phyloP scores from a whole-genome alignment of 371 early-diverging fungal species.

The Mortierella sp. region DNA sequence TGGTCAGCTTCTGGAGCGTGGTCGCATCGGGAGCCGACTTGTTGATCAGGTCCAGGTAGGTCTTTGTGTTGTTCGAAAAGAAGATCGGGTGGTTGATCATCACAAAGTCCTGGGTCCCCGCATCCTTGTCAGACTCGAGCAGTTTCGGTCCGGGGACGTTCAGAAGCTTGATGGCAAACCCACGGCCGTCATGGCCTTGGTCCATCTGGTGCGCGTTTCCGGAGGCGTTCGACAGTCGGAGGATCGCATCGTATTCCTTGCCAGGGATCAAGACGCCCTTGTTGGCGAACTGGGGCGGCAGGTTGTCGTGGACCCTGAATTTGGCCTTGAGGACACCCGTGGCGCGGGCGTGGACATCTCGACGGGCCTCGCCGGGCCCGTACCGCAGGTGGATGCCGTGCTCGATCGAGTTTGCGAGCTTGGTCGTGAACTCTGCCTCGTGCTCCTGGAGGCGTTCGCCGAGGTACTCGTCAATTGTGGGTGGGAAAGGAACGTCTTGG shows the following conservation, averaged over 20 bases:
- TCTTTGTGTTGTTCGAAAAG: constrained; percentile 25
- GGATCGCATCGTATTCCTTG: constrained; percentile 36
- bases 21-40: constrained; percentile 13
- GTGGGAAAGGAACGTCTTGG: constrained; percentile 43
- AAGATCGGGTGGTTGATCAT: constrained; percentile 46
- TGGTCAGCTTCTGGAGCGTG: constrained; percentile 23
- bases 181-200: constrained; percentile 22
- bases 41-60: constrained; percentile 23
- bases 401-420: constrained; percentile 34
- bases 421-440: constrained; percentile 27
- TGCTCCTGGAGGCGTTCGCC: constrained; percentile 42
- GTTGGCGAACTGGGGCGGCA: constrained; percentile 30
- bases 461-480: constrained; percentile 30
- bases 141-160: constrained; percentile 37
- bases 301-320: constrained; percentile 38
- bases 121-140: constrained; percentile 44
- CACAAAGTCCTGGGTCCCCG: constrained; percentile 47
- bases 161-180: constrained; percentile 43
- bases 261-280: constrained; percentile 49
- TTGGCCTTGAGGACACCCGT: constrained; percentile 36
- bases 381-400: constrained; percentile 17
- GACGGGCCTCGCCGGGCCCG: constrained; percentile 20
- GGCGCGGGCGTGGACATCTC: constrained; percentile 48
- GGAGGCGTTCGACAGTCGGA: constrained; percentile 40
- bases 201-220: constrained; percentile 24